These are phyloP conservation scores for Sporothrix protearum DNA, from an alignment of 2,329 filamentous ascomycete genomes.

Conservation along the genomic window DNA sequence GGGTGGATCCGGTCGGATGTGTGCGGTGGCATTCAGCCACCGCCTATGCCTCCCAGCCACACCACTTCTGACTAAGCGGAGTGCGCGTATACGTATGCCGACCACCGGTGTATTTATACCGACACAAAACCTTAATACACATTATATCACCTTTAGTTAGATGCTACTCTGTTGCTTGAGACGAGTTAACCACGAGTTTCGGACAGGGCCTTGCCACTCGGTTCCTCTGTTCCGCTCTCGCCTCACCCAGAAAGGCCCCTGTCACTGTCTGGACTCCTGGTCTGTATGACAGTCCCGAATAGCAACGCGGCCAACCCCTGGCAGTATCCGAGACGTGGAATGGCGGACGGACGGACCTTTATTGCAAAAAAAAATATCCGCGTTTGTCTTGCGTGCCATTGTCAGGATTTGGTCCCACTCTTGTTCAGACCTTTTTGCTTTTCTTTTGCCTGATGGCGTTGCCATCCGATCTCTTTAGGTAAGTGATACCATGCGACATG, in stretches of 20 bases:
- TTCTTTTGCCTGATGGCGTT: not conserved
- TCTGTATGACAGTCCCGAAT: not conserved
- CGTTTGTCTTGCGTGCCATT: not conserved
- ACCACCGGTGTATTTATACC: too few species aligned
- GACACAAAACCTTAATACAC: not conserved
- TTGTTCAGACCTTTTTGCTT: not conserved
- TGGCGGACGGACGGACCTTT: not conserved
- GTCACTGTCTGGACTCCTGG: not conserved
- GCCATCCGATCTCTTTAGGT: not conserved
- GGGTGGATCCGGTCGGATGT: too few species aligned
- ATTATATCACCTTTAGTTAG: not conserved
- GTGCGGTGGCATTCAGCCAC: too few species aligned
- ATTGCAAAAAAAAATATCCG: constrained; percentile 8
- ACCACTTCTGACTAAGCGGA: too few species aligned
- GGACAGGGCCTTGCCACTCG: not conserved
- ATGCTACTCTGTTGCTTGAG: not conserved
- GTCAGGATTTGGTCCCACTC: not conserved
- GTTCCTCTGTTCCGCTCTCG: not conserved
- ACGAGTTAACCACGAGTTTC: not conserved
- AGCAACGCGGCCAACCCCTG: constrained; percentile 8
- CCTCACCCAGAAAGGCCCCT: not conserved
- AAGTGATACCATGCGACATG: not conserved
- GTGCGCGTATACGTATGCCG: too few species aligned
- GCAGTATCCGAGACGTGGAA: constrained; percentile 22
- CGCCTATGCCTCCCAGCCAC: too few species aligned